phyloP scores from a whole-genome alignment of 371 early-diverging fungal species.

The Phascolomyces articulosus region DNA sequence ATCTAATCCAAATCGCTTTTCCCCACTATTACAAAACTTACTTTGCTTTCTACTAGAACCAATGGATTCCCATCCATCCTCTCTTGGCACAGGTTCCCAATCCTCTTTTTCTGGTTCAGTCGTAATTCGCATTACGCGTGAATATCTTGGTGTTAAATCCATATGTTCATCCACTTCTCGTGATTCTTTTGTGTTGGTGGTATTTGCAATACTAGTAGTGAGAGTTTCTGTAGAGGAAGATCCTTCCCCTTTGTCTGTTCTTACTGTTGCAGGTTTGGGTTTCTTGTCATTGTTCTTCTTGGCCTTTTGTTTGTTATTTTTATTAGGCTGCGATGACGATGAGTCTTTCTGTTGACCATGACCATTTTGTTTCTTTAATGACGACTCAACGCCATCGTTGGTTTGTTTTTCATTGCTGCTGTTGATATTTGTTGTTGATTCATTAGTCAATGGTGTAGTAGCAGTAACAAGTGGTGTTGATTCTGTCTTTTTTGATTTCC shows the following conservation, averaged over 20 bases:
- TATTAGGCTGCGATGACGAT: neutral
- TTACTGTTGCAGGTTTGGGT: neutral
- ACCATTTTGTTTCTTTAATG: too few relatives aligned
- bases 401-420: too few relatives aligned
- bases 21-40: constrained; percentile 1
- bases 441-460: neutral
- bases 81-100: constrained; percentile 39
- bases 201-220: too few relatives aligned
- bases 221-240: too few relatives aligned
- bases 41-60: constrained; percentile 12
- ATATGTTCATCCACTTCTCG: constrained; percentile 48
- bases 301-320: neutral
- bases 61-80: constrained; percentile 32
- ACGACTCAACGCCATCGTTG: too few relatives aligned
- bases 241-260: neutral
- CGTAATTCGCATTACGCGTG: constrained; percentile 47
- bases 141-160: constrained; percentile 39
- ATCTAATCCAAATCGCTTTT: too few relatives aligned
- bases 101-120: constrained; percentile 33
- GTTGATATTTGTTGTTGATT: neutral
- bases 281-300: neutral
- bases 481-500: constrained; percentile 1
- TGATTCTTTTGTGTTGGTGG: neutral
- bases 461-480: neutral
- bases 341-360: too few relatives aligned